Evolutionary conservation across 2,329 filamentous ascomycete genomes (phyloP).

Genomic region (Drechmeria coniospora): DNA sequence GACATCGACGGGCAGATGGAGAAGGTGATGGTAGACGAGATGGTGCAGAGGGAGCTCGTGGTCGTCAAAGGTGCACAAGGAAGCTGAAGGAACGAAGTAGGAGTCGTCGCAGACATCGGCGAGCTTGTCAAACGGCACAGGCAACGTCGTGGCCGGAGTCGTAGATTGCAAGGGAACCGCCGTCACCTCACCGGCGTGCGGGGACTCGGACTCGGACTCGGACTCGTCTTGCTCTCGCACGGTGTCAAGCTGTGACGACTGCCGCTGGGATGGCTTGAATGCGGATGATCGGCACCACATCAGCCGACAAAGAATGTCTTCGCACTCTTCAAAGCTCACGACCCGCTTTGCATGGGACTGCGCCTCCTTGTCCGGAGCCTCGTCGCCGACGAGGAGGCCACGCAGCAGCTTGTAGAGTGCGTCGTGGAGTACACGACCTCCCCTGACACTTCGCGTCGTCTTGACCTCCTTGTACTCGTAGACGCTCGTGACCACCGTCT

Average conservation of each 20-base stretch:
- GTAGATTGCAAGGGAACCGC: constrained; percentile 32
- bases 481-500: constrained; percentile 71
- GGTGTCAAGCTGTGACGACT: constrained; percentile 26
- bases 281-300: constrained; percentile 51
- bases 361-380: constrained; percentile 13
- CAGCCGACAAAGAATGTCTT: constrained; percentile 61
- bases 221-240: constrained; percentile 44
- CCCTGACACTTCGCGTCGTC: constrained; percentile 55
- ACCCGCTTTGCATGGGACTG: too few relatives aligned
- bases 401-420: constrained; percentile 51
- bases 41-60: constrained; percentile 67
- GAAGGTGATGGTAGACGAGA: constrained; percentile 60
- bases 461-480: constrained; percentile 82
- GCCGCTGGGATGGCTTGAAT: constrained; percentile 16
- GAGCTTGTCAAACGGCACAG: constrained; percentile 54
- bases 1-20: constrained; percentile 66
- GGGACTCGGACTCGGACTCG: constrained; percentile 17
- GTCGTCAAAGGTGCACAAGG: constrained; percentile 56
- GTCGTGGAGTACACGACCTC: constrained; percentile 54
- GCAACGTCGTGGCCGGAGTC: constrained; percentile 35
- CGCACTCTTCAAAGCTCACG: constrained; percentile 62
- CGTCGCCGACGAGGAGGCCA: constrained; percentile 11
- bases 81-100: constrained; percentile 47
- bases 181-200: constrained; percentile 15
- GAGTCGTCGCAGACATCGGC: constrained; percentile 60